Evolutionary conservation across 2,329 filamentous ascomycete species (phyloP).

Genomic region (Aspergillus ochraceus): DNA sequence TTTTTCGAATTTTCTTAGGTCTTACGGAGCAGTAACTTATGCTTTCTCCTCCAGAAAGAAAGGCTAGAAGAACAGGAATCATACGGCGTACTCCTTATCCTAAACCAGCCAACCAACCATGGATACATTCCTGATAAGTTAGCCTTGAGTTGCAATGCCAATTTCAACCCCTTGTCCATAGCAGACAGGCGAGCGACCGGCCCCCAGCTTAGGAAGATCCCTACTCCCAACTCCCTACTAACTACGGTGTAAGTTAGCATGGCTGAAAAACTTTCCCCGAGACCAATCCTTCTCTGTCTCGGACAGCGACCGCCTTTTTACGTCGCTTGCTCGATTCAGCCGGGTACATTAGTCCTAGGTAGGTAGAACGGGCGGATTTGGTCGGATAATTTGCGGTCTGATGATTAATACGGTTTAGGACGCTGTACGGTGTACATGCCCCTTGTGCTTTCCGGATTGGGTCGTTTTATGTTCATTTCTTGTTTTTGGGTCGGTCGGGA

Average conservation of each 20-base stretch:
- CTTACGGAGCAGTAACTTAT: too few species aligned
- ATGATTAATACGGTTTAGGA: not conserved
- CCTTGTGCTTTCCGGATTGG: not conserved
- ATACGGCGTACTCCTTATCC: too few species aligned
- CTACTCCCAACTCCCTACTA: not conserved
- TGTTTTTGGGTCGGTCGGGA: not conserved
- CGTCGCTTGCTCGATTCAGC: constrained; percentile 13
- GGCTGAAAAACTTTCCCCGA: constrained; percentile 12
- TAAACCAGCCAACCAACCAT: too few species aligned
- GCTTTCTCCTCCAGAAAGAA: too few species aligned
- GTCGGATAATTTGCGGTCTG: not conserved
- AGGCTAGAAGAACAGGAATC: too few species aligned
- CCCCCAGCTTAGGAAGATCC: constrained; percentile 3
- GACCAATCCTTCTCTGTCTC: constrained; percentile 6
- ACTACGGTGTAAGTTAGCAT: not conserved
- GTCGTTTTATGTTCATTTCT: not conserved
- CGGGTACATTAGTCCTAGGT: constrained; percentile 10
- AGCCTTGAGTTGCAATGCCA: constrained; percentile 1
- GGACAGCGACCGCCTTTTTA: constrained; percentile 18
- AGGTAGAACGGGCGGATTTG: not conserved
- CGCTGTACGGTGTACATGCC: too few species aligned
- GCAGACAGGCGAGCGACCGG: not conserved
- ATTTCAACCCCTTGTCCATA: constrained; percentile 4
- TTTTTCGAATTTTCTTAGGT: not conserved
- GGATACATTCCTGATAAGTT: not conserved